Evolutionary conservation across 1,139 yeast genomes (phyloP), one percentile per base, ranked within the genome.

Genomic region (Candida gigantensis): DNA sequence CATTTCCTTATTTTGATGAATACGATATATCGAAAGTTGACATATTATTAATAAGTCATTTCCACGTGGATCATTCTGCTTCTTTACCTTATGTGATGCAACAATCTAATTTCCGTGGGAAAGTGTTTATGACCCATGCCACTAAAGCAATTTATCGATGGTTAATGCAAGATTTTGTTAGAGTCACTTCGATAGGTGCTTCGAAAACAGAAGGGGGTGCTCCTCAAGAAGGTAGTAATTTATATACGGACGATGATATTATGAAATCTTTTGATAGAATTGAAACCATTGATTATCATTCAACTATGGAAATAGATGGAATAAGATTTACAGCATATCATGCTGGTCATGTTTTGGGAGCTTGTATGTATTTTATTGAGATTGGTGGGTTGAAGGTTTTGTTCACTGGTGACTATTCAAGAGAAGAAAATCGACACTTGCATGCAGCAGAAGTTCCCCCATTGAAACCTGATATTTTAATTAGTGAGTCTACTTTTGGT

Each of bases 81-180:
- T 87, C 97, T 0, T 70, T 92, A 39, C 99, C 99, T 0, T 94
- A 90, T 54, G 97, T 92, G 25, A 90, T 92, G 97, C 96, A 89
- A 54, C 95, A 89, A 53, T 92, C 98, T 1, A 86, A 78, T 49
- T 92, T 92, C 68, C 81, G 79, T 51, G 99, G 99, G 2, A 75
- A 96, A 37, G 98, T 94, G 6, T 92, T 90, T 58, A 92, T 92
- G 99, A 92, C 98, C 17, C 97, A 92, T 58, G 98, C 99, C 6
- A 92, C 98, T 1, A 94, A 94, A 64, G 98, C 98, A 24, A 92
- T 92, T 42, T 92, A 90, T 57, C 75, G 96, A 45, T 92, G 98
- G 98, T 72, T 92, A 37, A 64, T 92, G 41, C 84, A 90, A 43
- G 99, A 92, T 69, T 94, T 90, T 53, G 97, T 92, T 16, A 75